Evolutionary conservation across 805 yeast species (phyloP).

Genomic region (Suhomyces pyralidae): DNA sequence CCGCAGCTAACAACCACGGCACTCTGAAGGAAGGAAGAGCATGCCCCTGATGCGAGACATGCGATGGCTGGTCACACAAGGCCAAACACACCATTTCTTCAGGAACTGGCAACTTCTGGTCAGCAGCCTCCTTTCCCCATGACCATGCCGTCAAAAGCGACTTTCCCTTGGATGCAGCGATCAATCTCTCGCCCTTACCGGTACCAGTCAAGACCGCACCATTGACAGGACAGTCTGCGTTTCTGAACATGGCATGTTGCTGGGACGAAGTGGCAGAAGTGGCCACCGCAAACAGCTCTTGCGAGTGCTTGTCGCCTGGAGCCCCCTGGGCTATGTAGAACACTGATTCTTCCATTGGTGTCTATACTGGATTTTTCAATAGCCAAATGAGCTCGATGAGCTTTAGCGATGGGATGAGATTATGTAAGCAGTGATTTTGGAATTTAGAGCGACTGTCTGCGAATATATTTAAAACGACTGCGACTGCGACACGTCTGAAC

Average conservation of each 20-base stretch:
- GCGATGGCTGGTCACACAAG: conserved; percentile 34
- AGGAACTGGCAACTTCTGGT: conserved; percentile 81
- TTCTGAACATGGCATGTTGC: conserved; percentile 49
- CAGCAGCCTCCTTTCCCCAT: conserved; percentile 67
- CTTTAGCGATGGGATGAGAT: neutral
- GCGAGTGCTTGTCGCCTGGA: conserved; percentile 43
- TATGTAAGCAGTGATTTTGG: too few species aligned
- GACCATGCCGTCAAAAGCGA: conserved; percentile 74
- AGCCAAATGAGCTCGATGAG: neutral
- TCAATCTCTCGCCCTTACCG: conserved; percentile 49
- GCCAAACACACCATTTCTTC: conserved; percentile 65
- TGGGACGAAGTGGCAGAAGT: conserved; percentile 48
- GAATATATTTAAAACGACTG: neutral
- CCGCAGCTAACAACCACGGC: conserved; percentile 71
- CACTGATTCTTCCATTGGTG: conserved; percentile 48
- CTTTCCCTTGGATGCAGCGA: conserved; percentile 65
- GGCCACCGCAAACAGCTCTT: conserved; percentile 39
- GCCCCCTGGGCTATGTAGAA: conserved; percentile 46
- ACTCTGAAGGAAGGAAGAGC: conserved; percentile 42
- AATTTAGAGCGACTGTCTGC: too few species aligned
- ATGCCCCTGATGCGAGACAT: conserved; percentile 12
- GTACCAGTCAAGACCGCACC: conserved; percentile 49
- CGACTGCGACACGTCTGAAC: neutral
- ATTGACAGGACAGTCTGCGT: conserved; percentile 45
- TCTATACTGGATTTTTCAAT: neutral